Percentiles rank a stretch among this genome's conserved stretches.
Conservation (phyloP, 768 basidiomycete species). For the Tulasnella sp. region DNA sequence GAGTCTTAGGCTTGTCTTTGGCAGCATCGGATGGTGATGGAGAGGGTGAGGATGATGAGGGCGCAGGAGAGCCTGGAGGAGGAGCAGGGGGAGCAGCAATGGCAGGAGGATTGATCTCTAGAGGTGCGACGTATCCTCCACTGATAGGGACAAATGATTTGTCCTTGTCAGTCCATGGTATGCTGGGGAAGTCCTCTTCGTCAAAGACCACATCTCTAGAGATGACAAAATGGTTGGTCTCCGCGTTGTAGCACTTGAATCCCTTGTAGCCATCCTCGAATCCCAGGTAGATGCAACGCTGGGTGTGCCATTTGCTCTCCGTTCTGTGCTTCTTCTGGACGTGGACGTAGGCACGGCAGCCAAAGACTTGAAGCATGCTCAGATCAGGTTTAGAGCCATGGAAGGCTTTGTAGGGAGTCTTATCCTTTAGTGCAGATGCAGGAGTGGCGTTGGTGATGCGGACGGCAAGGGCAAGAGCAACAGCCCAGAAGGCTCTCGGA, state of each 20-base stretch:
- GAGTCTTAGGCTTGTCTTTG: background rate
- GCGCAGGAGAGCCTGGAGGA: background rate
- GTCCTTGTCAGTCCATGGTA: background rate
- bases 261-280: conserved; percentile 26
- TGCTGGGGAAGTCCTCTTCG: conserved; percentile 8
- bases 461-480: background rate
- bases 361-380: background rate
- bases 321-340: background rate
- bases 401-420: conserved; percentile 1
- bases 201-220: conserved; percentile 14
- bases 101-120: background rate
- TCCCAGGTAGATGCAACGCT: background rate
- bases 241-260: conserved; percentile 25
- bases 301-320: background rate
- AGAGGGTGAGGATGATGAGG: background rate
- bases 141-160: background rate
- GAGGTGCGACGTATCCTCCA: background rate
- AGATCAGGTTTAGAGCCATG: conserved; percentile 1
- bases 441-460: background rate
- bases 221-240: background rate
- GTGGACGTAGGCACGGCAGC: conserved; percentile 3
- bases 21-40: background rate
- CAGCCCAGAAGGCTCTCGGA: conserved; percentile 2
- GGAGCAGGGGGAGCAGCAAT: background rate
- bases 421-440: background rate